Evolutionary conservation across 495 filamentous ascomycete species (phyloP).

Genomic region (Neurospora discreta): DNA sequence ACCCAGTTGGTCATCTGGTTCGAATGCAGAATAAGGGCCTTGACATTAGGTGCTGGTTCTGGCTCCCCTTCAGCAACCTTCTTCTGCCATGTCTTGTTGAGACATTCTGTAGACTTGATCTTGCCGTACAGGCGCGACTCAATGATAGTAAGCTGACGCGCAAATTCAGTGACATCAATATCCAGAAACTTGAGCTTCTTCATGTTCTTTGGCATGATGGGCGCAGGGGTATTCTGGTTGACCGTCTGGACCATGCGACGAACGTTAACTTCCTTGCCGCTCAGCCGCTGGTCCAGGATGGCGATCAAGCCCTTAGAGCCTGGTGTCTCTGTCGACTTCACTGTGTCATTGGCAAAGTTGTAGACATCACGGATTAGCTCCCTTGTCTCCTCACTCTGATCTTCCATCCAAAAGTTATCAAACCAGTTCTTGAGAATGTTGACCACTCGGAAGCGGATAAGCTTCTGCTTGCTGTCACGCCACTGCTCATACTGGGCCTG

Average conservation of each 20-base stretch:
- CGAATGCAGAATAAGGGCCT: conserved; percentile 90
- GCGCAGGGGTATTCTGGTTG: conserved; percentile 63
- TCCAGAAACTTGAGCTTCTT: conserved; percentile 98
- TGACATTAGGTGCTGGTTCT: conserved; percentile 89
- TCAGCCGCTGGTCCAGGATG: conserved; percentile 75
- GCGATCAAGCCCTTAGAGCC: conserved; percentile 71
- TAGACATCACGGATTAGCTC: conserved; percentile 79
- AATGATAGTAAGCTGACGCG: conserved; percentile 91
- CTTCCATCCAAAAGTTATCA: conserved; percentile 97
- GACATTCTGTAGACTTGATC: conserved; percentile 86
- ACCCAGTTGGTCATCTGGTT: conserved; percentile 99
- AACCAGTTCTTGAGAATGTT: conserved; percentile 98
- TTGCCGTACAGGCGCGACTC: conserved; percentile 91
- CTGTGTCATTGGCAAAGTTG: conserved; percentile 80
- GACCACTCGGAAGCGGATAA: conserved; percentile 88
- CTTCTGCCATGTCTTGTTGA: conserved; percentile 98
- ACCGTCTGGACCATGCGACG: conserved; percentile 81
- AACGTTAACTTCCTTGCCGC: conserved; percentile 75
- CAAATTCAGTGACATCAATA: conserved; percentile 92
- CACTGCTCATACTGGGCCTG: conserved; percentile 71
- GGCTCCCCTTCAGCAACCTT: conserved; percentile 71
- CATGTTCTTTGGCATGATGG: conserved; percentile 97
- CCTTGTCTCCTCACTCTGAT: conserved; percentile 68
- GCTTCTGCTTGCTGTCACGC: conserved; percentile 89
- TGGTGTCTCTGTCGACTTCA: conserved; percentile 84